phyloP scores from a whole-genome alignment of 2,329 filamentous ascomycete species.

The Dothideomycetidae sp. region DNA sequence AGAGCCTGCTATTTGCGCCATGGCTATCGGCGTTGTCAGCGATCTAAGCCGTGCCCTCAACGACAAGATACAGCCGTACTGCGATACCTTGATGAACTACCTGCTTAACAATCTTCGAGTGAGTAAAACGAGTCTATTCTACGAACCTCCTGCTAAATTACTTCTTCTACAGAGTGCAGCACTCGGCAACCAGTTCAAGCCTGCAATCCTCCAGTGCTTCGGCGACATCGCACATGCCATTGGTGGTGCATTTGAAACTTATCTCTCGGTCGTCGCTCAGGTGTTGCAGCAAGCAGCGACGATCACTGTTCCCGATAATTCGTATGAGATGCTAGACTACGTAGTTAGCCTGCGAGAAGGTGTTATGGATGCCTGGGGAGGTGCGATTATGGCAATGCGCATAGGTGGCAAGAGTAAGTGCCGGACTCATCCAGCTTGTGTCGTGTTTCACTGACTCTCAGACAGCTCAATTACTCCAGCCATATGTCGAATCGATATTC shows the following conservation, averaged over 20 bases:
- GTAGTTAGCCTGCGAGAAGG: constrained; percentile 88
- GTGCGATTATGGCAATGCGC: constrained; percentile 91
- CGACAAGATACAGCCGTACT: constrained; percentile 83
- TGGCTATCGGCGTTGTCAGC: constrained; percentile 94
- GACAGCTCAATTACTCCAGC: constrained; percentile 54
- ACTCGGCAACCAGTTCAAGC: constrained; percentile 94
- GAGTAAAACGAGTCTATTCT: constrained; percentile 29
- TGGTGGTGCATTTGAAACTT: constrained; percentile 79
- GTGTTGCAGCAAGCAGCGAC: constrained; percentile 85
- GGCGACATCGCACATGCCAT: constrained; percentile 96
- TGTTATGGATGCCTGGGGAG: constrained; percentile 98
- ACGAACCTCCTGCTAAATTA: constrained; percentile 8
- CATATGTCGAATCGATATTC: constrained; percentile 76
- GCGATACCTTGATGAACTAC: constrained; percentile 97
- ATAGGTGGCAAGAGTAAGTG: constrained; percentile 48
- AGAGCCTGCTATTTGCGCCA: constrained; percentile 82
- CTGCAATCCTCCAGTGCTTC: constrained; percentile 93
- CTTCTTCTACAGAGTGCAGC: constrained; percentile 50
- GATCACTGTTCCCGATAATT: constrained; percentile 55
- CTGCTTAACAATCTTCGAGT: constrained; percentile 81
- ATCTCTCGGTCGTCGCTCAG: constrained; percentile 80
- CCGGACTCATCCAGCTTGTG: no score
- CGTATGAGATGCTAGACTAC: constrained; percentile 94
- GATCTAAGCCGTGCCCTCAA: constrained; percentile 89
- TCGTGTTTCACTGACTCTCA: constrained; percentile 18